A percentile compares a stretch with the other conserved stretches of the same genome.
phyloP scores from a whole-genome alignment of 2,329 filamentous ascomycete genomes.

The Colletotrichum tofieldiae region DNA sequence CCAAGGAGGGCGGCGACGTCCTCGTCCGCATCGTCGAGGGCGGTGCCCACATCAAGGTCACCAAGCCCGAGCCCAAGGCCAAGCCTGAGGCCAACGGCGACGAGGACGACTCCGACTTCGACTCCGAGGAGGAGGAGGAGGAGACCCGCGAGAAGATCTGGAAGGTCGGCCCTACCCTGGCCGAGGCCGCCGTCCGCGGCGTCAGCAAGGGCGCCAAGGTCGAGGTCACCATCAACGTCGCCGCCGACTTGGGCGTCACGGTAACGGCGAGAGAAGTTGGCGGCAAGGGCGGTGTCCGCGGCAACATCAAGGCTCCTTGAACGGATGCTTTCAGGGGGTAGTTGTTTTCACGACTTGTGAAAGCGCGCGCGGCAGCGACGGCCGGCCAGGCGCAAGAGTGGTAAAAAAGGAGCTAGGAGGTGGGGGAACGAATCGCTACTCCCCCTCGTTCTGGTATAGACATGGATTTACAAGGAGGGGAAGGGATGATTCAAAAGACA shows the following conservation, averaged over 20 bases:
- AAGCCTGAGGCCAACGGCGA: slow-evolving; percentile 76
- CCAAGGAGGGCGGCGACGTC: slow-evolving; percentile 88
- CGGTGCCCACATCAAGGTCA: slow-evolving; percentile 91
- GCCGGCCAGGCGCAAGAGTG: slow-evolving; percentile 26
- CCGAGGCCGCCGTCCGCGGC: slow-evolving; percentile 86
- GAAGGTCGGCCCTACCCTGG: slow-evolving; percentile 87
- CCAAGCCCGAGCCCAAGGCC: slow-evolving; percentile 86
- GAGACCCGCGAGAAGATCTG: slow-evolving; percentile 92
- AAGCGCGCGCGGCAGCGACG: slow-evolving; percentile 3
- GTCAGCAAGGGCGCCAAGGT: slow-evolving; percentile 93
- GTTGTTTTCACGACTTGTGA: slow-evolving; percentile 8
- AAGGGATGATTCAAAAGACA: slow-evolving; percentile 11
- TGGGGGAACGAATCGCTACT: not conserved
- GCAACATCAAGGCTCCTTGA: slow-evolving; percentile 59
- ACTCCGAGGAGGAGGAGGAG: slow-evolving; percentile 81
- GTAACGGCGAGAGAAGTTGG: slow-evolving; percentile 90
- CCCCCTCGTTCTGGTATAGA: slow-evolving; percentile 21
- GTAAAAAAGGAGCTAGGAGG: slow-evolving; percentile 4
- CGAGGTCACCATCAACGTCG: slow-evolving; percentile 93
- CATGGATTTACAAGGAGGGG: slow-evolving; percentile 19
- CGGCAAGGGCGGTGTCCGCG: slow-evolving; percentile 86
- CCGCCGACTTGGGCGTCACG: slow-evolving; percentile 83
- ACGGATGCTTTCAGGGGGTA: not conserved
- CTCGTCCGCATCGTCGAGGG: slow-evolving; percentile 92
- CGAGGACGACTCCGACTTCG: slow-evolving; percentile 77